A percentile compares a stretch with the other conserved stretches of the same genome.
These are phyloP conservation scores for Cladosporium halotolerans DNA, from an alignment of 2,329 filamentous ascomycete species.

Conservation along the genomic window DNA sequence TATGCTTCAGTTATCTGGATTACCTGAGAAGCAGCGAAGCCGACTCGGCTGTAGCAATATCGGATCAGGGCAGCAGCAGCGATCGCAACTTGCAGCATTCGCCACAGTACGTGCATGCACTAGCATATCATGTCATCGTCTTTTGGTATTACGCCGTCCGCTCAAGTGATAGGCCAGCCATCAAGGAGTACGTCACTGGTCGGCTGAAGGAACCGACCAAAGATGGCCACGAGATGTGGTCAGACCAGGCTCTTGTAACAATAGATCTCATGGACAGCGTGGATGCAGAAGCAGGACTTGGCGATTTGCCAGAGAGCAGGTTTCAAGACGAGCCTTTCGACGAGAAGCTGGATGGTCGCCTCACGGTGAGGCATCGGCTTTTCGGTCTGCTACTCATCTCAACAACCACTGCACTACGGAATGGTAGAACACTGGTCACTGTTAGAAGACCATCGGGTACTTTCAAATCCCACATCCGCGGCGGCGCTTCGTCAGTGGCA, in stretches of 20 bases:
- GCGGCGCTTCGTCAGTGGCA: conserved; percentile 1
- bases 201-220: conserved; percentile 73
- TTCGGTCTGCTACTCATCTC: conserved; percentile 69
- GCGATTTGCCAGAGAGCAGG: conserved; percentile 1
- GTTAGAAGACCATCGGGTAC: conserved; percentile 28
- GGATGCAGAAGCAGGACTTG: conserved; percentile 20
- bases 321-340: conserved; percentile 43
- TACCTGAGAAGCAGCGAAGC: conserved; percentile 57
- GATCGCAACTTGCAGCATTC: conserved; percentile 8
- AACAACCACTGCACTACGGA: conserved; percentile 58
- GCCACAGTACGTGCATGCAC: conserved; percentile 71
- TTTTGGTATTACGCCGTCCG: conserved; percentile 95
- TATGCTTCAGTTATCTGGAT: conserved; percentile 89
- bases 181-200: conserved; percentile 85
- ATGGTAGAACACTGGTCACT: conserved; percentile 27
- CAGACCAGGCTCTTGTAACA: conserved; percentile 89
- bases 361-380: conserved; percentile 63
- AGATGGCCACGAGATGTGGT: conserved; percentile 66
- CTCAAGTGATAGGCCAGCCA: conserved; percentile 71
- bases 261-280: conserved; percentile 62
- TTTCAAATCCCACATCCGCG: conserved; percentile 6
- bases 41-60: conserved; percentile 32
- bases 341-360: conserved; percentile 57
- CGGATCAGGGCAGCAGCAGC: conserved; percentile 11
- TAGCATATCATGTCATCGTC: conserved; percentile 91